Conservation (phyloP, 768 basidiomycete genomes). For the Fomitopsis pulvina region DNA sequence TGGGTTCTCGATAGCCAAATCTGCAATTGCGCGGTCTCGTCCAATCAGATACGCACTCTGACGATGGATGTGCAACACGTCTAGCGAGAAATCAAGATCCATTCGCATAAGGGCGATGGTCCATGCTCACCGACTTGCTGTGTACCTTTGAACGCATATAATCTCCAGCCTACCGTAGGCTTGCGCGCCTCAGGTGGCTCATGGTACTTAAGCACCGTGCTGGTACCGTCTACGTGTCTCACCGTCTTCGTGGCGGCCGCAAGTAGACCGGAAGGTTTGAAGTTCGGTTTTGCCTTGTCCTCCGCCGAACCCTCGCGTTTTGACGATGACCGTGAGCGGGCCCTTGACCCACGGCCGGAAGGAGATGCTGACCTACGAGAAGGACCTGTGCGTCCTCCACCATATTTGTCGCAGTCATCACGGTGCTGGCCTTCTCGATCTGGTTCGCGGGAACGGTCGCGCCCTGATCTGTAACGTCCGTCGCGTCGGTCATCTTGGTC, state of each 20-base stretch:
- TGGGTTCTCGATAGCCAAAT: slow-evolving; percentile 89
- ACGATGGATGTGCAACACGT: slow-evolving; percentile 84
- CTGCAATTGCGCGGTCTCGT: slow-evolving; percentile 78
- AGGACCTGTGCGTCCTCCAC: slow-evolving; percentile 21
- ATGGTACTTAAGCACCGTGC: slow-evolving; percentile 90
- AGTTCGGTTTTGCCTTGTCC: slow-evolving; percentile 83
- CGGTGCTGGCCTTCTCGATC: neutral
- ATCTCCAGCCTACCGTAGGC: slow-evolving; percentile 81
- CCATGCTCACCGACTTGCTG: slow-evolving; percentile 78
- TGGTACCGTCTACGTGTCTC: slow-evolving; percentile 64
- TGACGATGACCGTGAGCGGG: slow-evolving; percentile 35
- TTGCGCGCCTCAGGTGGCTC: slow-evolving; percentile 98
- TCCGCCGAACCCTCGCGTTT: slow-evolving; percentile 30
- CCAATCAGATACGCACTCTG: slow-evolving; percentile 96
- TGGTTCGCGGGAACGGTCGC: neutral
- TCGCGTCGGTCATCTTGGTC: slow-evolving; percentile 2
- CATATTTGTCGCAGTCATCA: slow-evolving; percentile 1
- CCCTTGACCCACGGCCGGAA: slow-evolving; percentile 26
- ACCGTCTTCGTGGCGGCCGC: slow-evolving; percentile 97
- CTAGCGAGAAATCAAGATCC: slow-evolving; percentile 32
- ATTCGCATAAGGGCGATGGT: neutral
- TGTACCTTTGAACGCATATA: slow-evolving; percentile 96
- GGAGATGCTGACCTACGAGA: slow-evolving; percentile 60
- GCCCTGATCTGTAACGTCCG: neutral
- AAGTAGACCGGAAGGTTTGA: slow-evolving; percentile 79